A percentile compares a stretch with the other conserved stretches of the same genome.
Conservation (phyloP, 768 basidiomycete genomes). For the Fomitopsis pulvina region DNA sequence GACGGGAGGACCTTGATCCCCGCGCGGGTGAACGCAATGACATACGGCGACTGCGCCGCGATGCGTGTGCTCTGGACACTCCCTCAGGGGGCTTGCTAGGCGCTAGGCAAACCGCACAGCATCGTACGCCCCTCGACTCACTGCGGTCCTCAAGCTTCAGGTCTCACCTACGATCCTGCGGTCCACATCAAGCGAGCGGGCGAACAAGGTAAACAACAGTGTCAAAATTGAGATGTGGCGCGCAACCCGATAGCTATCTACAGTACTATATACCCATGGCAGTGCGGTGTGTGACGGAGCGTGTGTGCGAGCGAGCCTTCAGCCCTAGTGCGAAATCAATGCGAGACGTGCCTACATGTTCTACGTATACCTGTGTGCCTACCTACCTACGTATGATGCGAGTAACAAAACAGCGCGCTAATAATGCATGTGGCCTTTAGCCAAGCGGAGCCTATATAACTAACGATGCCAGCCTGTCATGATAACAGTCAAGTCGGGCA, state of each 20-base stretch:
- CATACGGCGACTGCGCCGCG: constrained; percentile 79
- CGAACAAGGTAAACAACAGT: too few relatives aligned
- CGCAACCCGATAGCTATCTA: neutral
- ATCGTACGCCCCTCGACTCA: too few relatives aligned
- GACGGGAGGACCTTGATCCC: constrained; percentile 49
- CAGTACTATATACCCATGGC: constrained; percentile 5
- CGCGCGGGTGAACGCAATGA: constrained; percentile 69
- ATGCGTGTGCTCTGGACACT: constrained; percentile 47
- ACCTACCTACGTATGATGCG: constrained; percentile 11
- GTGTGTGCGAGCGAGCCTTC: constrained; percentile 7
- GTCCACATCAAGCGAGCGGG: too few relatives aligned
- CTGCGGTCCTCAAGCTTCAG: too few relatives aligned
- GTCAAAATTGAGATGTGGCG: constrained; percentile 15
- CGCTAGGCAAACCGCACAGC: too few relatives aligned
- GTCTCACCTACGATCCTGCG: too few relatives aligned
- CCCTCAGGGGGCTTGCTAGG: too few relatives aligned
- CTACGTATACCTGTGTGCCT: constrained; percentile 9
- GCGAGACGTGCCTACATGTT: neutral
- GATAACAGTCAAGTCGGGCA: constrained; percentile 7
- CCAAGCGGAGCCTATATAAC: too few relatives aligned
- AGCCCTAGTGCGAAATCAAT: constrained; percentile 9
- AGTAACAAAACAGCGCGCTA: constrained; percentile 10
- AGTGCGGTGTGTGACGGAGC: too few relatives aligned
- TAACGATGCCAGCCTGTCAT: too few relatives aligned
- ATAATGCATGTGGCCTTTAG: constrained; percentile 15